A percentile compares a stretch with the other conserved stretches of the same genome.
phyloP scores from a whole-genome alignment of 2,329 filamentous ascomycete genomes.

The Sarocladium brachiariae region DNA sequence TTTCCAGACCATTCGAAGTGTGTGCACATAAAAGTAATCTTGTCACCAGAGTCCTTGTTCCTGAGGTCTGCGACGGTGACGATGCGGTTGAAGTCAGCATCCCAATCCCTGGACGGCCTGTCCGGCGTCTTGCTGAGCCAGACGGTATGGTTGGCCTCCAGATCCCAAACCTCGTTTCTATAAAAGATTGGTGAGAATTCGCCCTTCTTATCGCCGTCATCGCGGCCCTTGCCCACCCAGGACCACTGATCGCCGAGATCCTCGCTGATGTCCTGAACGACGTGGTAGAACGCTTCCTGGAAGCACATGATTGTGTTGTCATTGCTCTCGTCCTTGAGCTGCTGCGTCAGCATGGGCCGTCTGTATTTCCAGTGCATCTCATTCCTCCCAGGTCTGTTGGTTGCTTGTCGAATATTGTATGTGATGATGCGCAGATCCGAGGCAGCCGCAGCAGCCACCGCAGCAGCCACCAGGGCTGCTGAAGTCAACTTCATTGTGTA shows the following conservation, averaged over 20 bases:
- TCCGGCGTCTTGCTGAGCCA: slow-evolving; percentile 57
- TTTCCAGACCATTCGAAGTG: slow-evolving; percentile 45
- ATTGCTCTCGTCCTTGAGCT: slow-evolving; percentile 43
- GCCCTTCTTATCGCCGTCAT: slow-evolving; percentile 51
- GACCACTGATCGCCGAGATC: slow-evolving; percentile 36
- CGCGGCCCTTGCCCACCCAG: slow-evolving; percentile 49
- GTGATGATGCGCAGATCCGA: slow-evolving; percentile 47
- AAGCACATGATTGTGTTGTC: slow-evolving; percentile 52
- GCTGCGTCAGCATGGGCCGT: slow-evolving; percentile 41
- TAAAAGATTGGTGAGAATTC: slow-evolving; percentile 68
- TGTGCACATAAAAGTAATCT: slow-evolving; percentile 41
- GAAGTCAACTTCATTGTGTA: slow-evolving; percentile 15
- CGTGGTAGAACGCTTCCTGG: slow-evolving; percentile 57
- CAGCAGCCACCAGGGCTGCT: slow-evolving; percentile 12
- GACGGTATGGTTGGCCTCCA: slow-evolving; percentile 45
- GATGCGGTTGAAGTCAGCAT: slow-evolving; percentile 35
- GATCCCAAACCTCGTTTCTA: slow-evolving; percentile 42
- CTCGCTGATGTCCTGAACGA: slow-evolving; percentile 49
- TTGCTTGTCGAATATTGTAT: slow-evolving; percentile 59
- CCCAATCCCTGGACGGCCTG: slow-evolving; percentile 54
- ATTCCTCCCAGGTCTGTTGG: slow-evolving; percentile 36
- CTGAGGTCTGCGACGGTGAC: slow-evolving; percentile 39
- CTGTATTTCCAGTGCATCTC: slow-evolving; percentile 53
- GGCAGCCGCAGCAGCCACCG: slow-evolving; percentile 14
- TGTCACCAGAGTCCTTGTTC: slow-evolving; percentile 28